Conservation (phyloP, 345 rosid species). For the Stellera chamaejasme region DNA sequence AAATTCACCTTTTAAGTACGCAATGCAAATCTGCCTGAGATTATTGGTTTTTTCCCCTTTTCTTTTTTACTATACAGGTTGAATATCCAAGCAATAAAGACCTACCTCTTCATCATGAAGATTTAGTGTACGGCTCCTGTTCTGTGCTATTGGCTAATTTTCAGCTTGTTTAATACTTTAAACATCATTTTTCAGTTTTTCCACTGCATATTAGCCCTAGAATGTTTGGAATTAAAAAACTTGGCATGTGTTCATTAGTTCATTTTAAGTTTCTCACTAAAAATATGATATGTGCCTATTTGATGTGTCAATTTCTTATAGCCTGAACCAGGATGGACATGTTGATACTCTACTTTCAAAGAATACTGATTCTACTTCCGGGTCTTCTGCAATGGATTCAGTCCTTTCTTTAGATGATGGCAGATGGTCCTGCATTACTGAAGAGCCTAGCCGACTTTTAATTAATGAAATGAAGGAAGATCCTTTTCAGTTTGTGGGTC, state of each 20-base stretch:
- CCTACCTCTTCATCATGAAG: conserved; percentile 32
- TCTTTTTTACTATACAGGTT: conserved; percentile 35
- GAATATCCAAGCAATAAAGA: conserved; percentile 73
- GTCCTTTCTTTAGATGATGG: conserved; percentile 95
- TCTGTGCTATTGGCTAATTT: not conserved
- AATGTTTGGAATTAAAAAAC: not conserved
- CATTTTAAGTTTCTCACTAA: conserved; percentile 7
- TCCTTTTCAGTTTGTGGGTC: conserved; percentile 67
- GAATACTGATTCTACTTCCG: conserved; percentile 35
- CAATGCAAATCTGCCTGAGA: conserved; percentile 8
- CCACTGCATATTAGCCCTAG: not conserved
- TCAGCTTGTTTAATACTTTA: not conserved
- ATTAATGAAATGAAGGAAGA: conserved; percentile 56
- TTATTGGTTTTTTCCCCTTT: conserved; percentile 11
- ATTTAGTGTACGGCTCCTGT: conserved; percentile 32
- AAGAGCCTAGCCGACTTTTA: conserved; percentile 36
- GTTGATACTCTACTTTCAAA: conserved; percentile 28
- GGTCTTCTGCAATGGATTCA: conserved; percentile 53
- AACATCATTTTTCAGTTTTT: not conserved
- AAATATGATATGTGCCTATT: conserved; percentile 18
- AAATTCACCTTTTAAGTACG: conserved; percentile 5
- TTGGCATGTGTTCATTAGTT: conserved; percentile 4
- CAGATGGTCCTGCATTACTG: conserved; percentile 53
- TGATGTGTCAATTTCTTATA: conserved; percentile 24
- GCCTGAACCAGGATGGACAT: conserved; percentile 41